These are phyloP conservation scores for Aegilops umbellulata DNA, from an alignment of 176 grass and related monocot species.

Conservation along the genomic window DNA sequence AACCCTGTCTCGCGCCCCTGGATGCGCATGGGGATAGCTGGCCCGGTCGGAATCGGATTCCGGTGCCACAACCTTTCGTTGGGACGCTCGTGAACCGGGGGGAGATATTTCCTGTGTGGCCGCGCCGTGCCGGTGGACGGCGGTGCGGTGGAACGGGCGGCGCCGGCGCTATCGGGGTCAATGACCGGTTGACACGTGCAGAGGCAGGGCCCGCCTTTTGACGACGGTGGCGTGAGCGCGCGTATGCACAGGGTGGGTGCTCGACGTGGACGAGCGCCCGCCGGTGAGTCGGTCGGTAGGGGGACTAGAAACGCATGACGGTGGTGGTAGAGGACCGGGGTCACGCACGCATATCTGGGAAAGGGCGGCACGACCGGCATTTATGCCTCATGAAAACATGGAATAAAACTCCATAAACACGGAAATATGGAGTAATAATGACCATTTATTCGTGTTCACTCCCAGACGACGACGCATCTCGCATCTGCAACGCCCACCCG, in stretches of 20 bases:
- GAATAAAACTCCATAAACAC: background rate
- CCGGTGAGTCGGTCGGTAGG: background rate
- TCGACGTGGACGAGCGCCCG: background rate
- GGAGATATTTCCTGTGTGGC: slow-evolving; percentile 19
- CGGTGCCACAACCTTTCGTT: background rate
- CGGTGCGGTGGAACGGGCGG: background rate
- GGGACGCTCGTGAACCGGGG: background rate
- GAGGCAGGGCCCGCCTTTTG: background rate
- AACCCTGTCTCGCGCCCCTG: background rate
- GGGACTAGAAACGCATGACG: background rate
- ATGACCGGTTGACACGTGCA: background rate
- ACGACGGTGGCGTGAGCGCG: background rate
- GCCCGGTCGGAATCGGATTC: slow-evolving; percentile 25
- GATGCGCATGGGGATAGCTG: slow-evolving; percentile 15
- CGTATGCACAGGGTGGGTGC: background rate
- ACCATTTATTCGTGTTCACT: too few relatives aligned
- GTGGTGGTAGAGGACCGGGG: background rate
- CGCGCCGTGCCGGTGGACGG: background rate
- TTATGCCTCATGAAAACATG: background rate
- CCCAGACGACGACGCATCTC: too few relatives aligned
- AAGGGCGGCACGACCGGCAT: background rate
- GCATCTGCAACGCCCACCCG: background rate
- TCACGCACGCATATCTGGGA: background rate
- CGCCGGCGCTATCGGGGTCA: slow-evolving; percentile 2
- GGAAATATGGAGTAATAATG: too few relatives aligned